Conservation (phyloP, 2,329 filamentous ascomycete genomes). For the Stachybotrys echinatus region DNA sequence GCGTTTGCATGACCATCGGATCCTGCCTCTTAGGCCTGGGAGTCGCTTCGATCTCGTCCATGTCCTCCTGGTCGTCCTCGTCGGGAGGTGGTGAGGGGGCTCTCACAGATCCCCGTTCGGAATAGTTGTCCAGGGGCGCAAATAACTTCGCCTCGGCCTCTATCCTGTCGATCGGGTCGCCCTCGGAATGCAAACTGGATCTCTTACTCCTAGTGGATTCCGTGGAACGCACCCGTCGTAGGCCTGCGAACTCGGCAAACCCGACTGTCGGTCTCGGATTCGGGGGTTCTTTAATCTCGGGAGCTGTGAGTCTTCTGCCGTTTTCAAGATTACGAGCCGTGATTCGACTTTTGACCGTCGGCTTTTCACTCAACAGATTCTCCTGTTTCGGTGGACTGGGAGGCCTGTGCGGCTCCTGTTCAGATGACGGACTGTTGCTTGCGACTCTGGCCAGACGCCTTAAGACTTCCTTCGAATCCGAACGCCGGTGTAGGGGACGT, state of each 20-base stretch:
- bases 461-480: conserved; percentile 43
- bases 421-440: conserved; percentile 34
- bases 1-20: conserved; percentile 45
- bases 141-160: conserved; percentile 53
- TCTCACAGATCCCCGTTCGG: conserved; percentile 48
- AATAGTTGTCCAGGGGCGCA: conserved; percentile 48
- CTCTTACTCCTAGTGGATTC: conserved; percentile 45
- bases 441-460: conserved; percentile 42
- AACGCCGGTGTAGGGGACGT: conserved; percentile 13
- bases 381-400: neutral
- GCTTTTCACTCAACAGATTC: conserved; percentile 6
- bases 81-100: conserved; percentile 37
- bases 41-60: conserved; percentile 34
- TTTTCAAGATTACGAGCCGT: conserved; percentile 11
- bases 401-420: neutral
- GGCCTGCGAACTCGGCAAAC: conserved; percentile 41
- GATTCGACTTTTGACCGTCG: conserved; percentile 10
- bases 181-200: conserved; percentile 44
- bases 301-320: conserved; percentile 7
- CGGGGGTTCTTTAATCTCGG: conserved; percentile 15
- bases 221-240: conserved; percentile 36
- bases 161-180: conserved; percentile 51
- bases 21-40: conserved; percentile 40
- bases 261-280: conserved; percentile 35
- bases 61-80: conserved; percentile 25